phyloP scores from a whole-genome alignment of 768 basidiomycete genomes.

The Naganishia friedmannii region DNA sequence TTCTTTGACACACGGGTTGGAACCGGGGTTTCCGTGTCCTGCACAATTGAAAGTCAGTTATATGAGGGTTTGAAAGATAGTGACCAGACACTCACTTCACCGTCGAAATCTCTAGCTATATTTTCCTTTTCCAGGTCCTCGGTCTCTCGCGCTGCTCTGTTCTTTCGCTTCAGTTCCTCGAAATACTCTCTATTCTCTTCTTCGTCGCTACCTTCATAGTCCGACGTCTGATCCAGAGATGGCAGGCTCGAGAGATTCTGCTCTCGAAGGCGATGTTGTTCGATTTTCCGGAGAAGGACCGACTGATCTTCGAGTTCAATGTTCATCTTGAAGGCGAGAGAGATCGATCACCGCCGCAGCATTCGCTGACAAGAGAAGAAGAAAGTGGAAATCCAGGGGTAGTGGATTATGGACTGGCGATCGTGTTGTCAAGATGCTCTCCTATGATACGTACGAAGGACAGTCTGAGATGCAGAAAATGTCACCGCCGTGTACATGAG shows the following conservation, averaged over 20 bases:
- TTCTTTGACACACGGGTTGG: slow-evolving; percentile 9
- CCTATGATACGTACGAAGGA: too few species aligned
- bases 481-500: too few species aligned
- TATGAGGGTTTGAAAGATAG: not conserved
- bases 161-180: slow-evolving; percentile 1
- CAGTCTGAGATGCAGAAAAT: too few species aligned
- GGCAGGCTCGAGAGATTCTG: slow-evolving; percentile 20
- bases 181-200: slow-evolving; percentile 11
- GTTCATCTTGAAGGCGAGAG: slow-evolving; percentile 8
- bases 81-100: slow-evolving; percentile 3
- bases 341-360: not conserved
- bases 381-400: too few species aligned
- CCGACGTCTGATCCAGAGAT: slow-evolving; percentile 19
- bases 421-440: not conserved
- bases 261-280: slow-evolving; percentile 21
- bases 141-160: not conserved
- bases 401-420: not conserved
- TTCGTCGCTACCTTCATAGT: slow-evolving; percentile 22
- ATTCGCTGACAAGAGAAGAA: not conserved
- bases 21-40: slow-evolving; percentile 11
- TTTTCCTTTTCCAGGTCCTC: slow-evolving; percentile 13
- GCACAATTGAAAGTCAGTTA: not conserved
- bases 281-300: slow-evolving; percentile 22
- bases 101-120: slow-evolving; percentile 1
- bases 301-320: slow-evolving; percentile 27